Evolutionary conservation across 768 basidiomycete genomes (phyloP).

Genomic region (Xanthoconium stramineum): DNA sequence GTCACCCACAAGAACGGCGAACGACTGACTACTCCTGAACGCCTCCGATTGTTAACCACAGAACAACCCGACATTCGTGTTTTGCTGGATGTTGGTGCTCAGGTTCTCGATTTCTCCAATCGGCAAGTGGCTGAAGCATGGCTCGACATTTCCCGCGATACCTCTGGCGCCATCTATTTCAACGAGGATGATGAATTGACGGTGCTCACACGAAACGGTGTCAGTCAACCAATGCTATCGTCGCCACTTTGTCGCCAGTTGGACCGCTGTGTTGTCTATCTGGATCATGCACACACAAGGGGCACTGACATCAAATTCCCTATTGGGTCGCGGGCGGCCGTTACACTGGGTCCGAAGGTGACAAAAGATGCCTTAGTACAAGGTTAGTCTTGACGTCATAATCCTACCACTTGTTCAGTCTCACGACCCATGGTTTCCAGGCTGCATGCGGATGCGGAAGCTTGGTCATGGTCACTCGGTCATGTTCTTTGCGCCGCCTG

Average conservation of each 20-base stretch:
- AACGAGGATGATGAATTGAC: slow-evolving; percentile 26
- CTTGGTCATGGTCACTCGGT: slow-evolving; percentile 45
- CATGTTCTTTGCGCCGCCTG: slow-evolving; percentile 41
- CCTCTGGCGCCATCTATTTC: slow-evolving; percentile 28
- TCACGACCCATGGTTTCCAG: slow-evolving; percentile 18
- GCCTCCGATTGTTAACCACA: not conserved
- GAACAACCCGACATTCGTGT: not conserved
- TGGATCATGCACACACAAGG: slow-evolving; percentile 18
- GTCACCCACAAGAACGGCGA: not conserved
- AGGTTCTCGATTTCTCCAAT: slow-evolving; percentile 50
- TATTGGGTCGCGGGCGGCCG: slow-evolving; percentile 28
- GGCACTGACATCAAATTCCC: slow-evolving; percentile 38
- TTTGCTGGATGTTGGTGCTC: slow-evolving; percentile 37
- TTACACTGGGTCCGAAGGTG: slow-evolving; percentile 34
- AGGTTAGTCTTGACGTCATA: slow-evolving; percentile 17
- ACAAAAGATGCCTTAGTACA: slow-evolving; percentile 34
- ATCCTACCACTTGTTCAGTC: not conserved
- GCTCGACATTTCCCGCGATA: slow-evolving; percentile 27
- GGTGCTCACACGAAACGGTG: slow-evolving; percentile 25
- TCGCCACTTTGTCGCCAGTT: slow-evolving; percentile 30
- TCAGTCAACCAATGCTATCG: slow-evolving; percentile 16
- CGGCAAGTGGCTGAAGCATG: slow-evolving; percentile 37
- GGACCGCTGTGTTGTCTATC: slow-evolving; percentile 31
- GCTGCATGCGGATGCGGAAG: slow-evolving; percentile 50
- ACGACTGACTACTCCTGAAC: not conserved